Evolutionary conservation across 2,329 filamentous ascomycete genomes (phyloP).

Genomic region (Fusarium domesticum): DNA sequence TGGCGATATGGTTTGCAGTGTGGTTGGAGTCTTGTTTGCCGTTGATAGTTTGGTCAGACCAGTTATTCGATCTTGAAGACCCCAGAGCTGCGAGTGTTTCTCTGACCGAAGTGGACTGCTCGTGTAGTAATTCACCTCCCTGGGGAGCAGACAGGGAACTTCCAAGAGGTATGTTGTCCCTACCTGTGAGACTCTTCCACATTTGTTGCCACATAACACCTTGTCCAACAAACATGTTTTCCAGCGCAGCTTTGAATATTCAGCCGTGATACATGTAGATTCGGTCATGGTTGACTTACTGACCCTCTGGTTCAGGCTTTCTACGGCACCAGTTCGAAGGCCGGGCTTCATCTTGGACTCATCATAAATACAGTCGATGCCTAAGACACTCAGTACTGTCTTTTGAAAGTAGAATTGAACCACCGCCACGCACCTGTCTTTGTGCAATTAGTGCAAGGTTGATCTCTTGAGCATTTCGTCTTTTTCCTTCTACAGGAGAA

Average conservation of each 20-base stretch:
- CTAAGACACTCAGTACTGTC: slow-evolving; percentile 1
- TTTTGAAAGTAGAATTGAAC: too few species aligned
- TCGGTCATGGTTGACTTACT: slow-evolving; percentile 11
- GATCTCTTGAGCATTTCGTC: slow-evolving; percentile 3
- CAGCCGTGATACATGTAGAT: background rate
- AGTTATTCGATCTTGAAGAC: background rate
- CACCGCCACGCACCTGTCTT: background rate
- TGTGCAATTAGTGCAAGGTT: slow-evolving; percentile 1
- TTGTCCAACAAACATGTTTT: slow-evolving; percentile 40
- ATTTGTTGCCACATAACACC: slow-evolving; percentile 37
- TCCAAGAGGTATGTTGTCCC: background rate
- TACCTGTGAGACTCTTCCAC: slow-evolving; percentile 11
- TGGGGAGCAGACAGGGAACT: background rate
- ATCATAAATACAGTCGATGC: slow-evolving; percentile 35
- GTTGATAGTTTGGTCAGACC: background rate
- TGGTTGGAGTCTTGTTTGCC: background rate
- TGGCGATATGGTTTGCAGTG: background rate
- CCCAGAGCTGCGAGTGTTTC: background rate
- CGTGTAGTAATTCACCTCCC: background rate
- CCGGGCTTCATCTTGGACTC: slow-evolving; percentile 34
- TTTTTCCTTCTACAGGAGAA: slow-evolving; percentile 3
- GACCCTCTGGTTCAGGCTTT: slow-evolving; percentile 34
- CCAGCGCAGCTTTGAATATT: slow-evolving; percentile 20
- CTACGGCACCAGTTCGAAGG: slow-evolving; percentile 35
- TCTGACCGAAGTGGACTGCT: slow-evolving; percentile 6